phyloP scores from a whole-genome alignment of 164 flowering plant species.

The Umbellularia californica region DNA sequence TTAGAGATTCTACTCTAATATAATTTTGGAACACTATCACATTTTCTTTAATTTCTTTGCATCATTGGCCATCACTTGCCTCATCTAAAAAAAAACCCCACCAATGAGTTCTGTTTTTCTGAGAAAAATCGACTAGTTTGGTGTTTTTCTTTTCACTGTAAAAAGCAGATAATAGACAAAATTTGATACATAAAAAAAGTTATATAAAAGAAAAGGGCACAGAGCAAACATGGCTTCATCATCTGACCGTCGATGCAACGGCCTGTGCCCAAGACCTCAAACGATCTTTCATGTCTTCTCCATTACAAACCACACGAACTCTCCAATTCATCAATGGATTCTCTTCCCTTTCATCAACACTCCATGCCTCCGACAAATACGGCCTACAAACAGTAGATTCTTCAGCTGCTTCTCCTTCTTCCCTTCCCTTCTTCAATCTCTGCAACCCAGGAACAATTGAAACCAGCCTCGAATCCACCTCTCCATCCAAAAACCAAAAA shows the following conservation, averaged over 20 bases:
- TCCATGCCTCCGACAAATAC: conserved; percentile 82
- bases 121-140: no score
- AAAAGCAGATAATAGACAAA: no score
- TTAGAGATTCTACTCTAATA: no score
- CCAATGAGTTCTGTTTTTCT: no score
- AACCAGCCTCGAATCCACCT: conserved; percentile 46
- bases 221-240: neutral
- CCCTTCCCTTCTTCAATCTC: conserved; percentile 24
- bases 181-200: no score
- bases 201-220: no score
- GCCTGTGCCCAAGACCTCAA: conserved; percentile 61
- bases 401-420: neutral
- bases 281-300: conserved; percentile 48
- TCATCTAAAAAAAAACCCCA: no score
- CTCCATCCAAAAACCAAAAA: conserved; percentile 65
- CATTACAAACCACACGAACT: conserved; percentile 34
- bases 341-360: conserved; percentile 14
- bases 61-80: no score
- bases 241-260: conserved; percentile 56
- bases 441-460: conserved; percentile 72
- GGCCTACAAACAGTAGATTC: conserved; percentile 44
- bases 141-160: no score
- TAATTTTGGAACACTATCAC: no score
- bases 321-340: conserved; percentile 44
- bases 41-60: no score